Evolutionary conservation across 805 yeast genomes (phyloP), one percentile per base, ranked within the genome.

Genomic region (Candida nonsorbophila): DNA sequence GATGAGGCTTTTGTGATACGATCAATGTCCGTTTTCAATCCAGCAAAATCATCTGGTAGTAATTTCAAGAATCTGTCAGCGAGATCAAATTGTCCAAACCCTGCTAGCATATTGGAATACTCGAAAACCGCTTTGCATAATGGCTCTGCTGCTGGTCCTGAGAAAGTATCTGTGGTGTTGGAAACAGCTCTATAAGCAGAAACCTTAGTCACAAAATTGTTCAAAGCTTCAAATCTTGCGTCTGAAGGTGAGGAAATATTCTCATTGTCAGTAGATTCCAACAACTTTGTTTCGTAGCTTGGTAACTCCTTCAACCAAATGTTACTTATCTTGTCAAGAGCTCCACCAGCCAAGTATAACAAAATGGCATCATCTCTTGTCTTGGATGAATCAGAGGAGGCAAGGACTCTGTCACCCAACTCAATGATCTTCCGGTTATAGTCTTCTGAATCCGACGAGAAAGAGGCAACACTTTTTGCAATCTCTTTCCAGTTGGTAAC

Each of bases 221-320:
- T 79, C 51, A 90, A 65, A 6, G 95, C 82, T 42, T 75, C 82
- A 42, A 82, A 77, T 47, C 86, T 86, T 14, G 95, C 95, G 40
- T 82, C 92, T 32, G 82, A 80, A 1, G 85, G 77, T 3, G 95
- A 73, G 0, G 59, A 30, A 22, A 72, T 52, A 21, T 63, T 53
- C 7, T 60, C 55, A 17, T 39, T 34, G 40, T 75, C 79, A 16
- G 61, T 47, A 1, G 62, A 48, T 27, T 68, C 58, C 46, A 82
- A 62, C 32, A 67, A 58, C 19, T 45, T 46, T 4, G 45, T 33
- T 46, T 74, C 77, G 35, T 57, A 52, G 3, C 40, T 58, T 6
- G 64, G 56, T 30, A 73, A 49, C 55, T 92, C 98, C 16, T 74
- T 64, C 29, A 84, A 69, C 99, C 99, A 92, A 39, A 92, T 73